Percentiles rank a stretch among this genome's conserved stretches.
These are phyloP conservation scores for Boletus vermiculosoides DNA, from an alignment of 768 basidiomycete species.

Conservation along the genomic window DNA sequence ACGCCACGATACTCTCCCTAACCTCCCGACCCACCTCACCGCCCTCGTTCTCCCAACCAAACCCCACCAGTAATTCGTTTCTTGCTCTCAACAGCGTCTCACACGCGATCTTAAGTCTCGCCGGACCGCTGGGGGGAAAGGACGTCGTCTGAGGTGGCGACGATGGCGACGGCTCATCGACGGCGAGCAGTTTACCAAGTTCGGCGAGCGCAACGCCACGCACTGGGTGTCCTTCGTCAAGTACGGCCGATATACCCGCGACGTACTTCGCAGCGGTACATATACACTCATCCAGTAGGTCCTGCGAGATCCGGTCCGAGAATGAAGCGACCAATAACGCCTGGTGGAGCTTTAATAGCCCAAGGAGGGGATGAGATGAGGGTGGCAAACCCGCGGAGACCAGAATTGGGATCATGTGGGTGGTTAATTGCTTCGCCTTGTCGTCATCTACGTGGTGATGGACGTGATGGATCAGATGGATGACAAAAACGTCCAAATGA, in stretches of 20 bases:
- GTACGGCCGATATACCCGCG: constrained; percentile 51
- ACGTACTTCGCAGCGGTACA: constrained; percentile 52
- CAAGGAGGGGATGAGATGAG: constrained; percentile 75
- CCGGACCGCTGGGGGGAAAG: constrained; percentile 69
- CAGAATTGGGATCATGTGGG: constrained; percentile 65
- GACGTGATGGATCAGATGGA: neutral
- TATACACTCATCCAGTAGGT: constrained; percentile 61
- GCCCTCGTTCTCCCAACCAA: constrained; percentile 67
- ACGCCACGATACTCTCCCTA: constrained; percentile 52
- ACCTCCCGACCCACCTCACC: constrained; percentile 68
- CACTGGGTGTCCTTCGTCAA: constrained; percentile 71
- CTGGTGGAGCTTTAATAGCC: constrained; percentile 67
- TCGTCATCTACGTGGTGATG: constrained; percentile 45
- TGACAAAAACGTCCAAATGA: neutral
- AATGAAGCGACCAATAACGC: constrained; percentile 61
- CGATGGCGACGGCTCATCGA: constrained; percentile 64
- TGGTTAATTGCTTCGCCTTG: constrained; percentile 58
- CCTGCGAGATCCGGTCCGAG: constrained; percentile 40
- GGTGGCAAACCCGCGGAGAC: constrained; percentile 57
- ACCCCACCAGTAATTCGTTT: constrained; percentile 63
- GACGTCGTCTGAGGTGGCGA: constrained; percentile 15
- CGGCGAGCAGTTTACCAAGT: constrained; percentile 75
- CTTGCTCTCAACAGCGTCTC: constrained; percentile 63
- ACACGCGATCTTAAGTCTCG: constrained; percentile 60
- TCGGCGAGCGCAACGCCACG: constrained; percentile 75